These are phyloP conservation scores for Spirogloea muscicola DNA, from an alignment of 139 green algal genomes.

Conservation along the genomic window DNA sequence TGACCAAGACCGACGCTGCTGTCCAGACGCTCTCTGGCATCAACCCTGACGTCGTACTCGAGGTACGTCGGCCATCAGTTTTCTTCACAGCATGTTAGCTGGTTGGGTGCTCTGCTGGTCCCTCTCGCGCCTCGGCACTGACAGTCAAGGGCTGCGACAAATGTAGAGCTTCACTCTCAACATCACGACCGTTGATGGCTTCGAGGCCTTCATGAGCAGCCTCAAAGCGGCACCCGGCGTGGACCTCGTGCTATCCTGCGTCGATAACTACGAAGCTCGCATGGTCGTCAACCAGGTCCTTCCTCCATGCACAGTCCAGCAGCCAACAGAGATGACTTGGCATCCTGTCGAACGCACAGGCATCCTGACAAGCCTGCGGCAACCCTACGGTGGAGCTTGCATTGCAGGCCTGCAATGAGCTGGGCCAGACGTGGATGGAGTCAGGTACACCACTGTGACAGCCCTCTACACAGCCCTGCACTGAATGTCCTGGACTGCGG, in stretches of 20 bases:
- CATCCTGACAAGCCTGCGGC: too few relatives aligned
- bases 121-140: too few relatives aligned
- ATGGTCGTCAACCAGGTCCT: slow-evolving; percentile 94
- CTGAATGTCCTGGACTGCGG: too few relatives aligned
- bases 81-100: too few relatives aligned
- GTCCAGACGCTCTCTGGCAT: slow-evolving; percentile 80
- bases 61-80: slow-evolving; percentile 17
- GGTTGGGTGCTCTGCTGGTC: too few relatives aligned
- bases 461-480: too few relatives aligned
- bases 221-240: slow-evolving; percentile 50
- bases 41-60: slow-evolving; percentile 77
- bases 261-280: slow-evolving; percentile 98
- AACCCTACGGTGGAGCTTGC: too few relatives aligned
- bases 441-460: slow-evolving; percentile 37
- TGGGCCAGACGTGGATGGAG: slow-evolving; percentile 94
- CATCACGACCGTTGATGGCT: slow-evolving; percentile 91
- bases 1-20: slow-evolving; percentile 96
- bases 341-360: not conserved
- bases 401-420: slow-evolving; percentile 80
- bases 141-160: too few relatives aligned
- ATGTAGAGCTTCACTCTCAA: slow-evolving; percentile 90
- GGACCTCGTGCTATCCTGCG: slow-evolving; percentile 89
- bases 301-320: too few relatives aligned
- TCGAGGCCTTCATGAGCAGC: slow-evolving; percentile 74
- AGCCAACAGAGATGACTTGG: too few relatives aligned